Evolutionary conservation across 225 moss, liverwort and hornwort species (phyloP).

Genomic region (Bryum argenteum): DNA sequence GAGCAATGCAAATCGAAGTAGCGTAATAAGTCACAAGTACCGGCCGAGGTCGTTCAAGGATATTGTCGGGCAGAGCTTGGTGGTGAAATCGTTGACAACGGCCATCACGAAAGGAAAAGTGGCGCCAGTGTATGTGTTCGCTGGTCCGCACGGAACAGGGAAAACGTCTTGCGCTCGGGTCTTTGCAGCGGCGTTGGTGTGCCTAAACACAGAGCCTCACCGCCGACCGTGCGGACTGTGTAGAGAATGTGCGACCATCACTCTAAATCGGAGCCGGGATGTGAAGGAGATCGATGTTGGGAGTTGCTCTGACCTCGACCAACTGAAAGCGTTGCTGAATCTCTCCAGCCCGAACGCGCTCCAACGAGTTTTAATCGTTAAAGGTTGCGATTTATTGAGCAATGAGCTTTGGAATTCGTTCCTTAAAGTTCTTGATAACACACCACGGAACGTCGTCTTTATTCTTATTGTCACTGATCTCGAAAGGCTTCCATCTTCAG

Average conservation of each 20-base stretch:
- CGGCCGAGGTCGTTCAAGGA: conserved; percentile 78
- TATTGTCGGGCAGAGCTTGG: conserved; percentile 75
- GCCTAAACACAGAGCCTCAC: conserved; percentile 57
- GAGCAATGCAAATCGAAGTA: conserved; percentile 42
- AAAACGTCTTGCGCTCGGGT: conserved; percentile 78
- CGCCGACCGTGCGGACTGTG: conserved; percentile 80
- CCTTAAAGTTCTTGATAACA: conserved; percentile 72
- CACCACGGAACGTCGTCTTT: conserved; percentile 68
- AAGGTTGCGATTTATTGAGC: conserved; percentile 74
- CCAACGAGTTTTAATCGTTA: conserved; percentile 73
- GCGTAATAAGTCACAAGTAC: conserved; percentile 68
- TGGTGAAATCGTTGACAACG: conserved; percentile 71
- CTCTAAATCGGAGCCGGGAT: conserved; percentile 56
- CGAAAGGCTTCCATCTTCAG: conserved; percentile 68
- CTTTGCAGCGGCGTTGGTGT: conserved; percentile 78
- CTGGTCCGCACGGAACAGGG: conserved; percentile 79
- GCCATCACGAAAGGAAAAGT: conserved; percentile 72
- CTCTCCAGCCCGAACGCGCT: conserved; percentile 47
- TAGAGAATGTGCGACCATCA: conserved; percentile 61
- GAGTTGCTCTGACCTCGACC: conserved; percentile 49
- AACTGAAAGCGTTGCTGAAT: conserved; percentile 58
- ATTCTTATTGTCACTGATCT: conserved; percentile 76
- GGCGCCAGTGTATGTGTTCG: conserved; percentile 74
- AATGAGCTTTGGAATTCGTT: conserved; percentile 73
- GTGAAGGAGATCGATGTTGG: conserved; percentile 74